These are phyloP conservation scores for Podospora appendiculata DNA, from an alignment of 495 filamentous ascomycete species.

Conservation along the genomic window DNA sequence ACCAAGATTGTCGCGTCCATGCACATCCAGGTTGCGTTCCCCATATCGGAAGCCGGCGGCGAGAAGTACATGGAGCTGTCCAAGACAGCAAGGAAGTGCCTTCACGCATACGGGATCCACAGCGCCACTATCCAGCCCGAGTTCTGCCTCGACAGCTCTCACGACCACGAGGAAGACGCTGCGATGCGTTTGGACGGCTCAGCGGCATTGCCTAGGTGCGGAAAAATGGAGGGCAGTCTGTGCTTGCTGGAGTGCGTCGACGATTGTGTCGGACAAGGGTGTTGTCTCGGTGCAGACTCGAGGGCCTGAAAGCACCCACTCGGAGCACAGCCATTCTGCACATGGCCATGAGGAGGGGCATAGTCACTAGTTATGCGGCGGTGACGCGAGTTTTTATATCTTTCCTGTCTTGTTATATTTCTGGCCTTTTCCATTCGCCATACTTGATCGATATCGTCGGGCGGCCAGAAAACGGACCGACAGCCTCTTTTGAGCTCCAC, in stretches of 20 bases:
- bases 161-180: constrained; percentile 24
- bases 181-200: constrained; percentile 25
- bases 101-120: constrained; percentile 94
- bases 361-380: neutral
- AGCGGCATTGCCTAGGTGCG: constrained; percentile 41
- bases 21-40: constrained; percentile 79
- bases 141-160: constrained; percentile 58
- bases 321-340: constrained; percentile 4
- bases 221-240: constrained; percentile 43
- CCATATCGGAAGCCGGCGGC: constrained; percentile 59
- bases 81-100: constrained; percentile 66
- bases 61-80: constrained; percentile 87
- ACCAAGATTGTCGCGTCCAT: constrained; percentile 86
- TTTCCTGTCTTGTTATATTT: neutral
- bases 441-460: neutral
- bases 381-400: neutral
- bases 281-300: constrained; percentile 43
- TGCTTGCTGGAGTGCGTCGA: constrained; percentile 86
- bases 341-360: constrained; percentile 9
- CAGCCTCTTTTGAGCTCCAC: too few relatives aligned
- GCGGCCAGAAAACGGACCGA: neutral
- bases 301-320: constrained; percentile 19
- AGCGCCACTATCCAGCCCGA: constrained; percentile 98
- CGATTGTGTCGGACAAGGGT: constrained; percentile 65
- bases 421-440: neutral